Conservation (phyloP, 192 early-diverging fungal species). For the Geranomyces michiganensis region DNA sequence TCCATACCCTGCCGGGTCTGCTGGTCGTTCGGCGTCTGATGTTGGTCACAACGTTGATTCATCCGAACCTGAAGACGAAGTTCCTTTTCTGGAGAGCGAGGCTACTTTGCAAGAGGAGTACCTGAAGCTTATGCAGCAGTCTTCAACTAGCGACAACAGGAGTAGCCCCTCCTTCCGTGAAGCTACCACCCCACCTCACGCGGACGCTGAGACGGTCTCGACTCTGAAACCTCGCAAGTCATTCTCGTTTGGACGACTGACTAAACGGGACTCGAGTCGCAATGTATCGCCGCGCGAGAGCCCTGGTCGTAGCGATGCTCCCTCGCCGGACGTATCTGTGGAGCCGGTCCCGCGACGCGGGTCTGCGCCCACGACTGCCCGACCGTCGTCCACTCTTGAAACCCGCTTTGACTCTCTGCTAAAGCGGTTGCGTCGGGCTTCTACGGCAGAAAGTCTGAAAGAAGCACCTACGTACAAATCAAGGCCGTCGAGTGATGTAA, state of each 20-base stretch:
- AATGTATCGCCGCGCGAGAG: background rate
- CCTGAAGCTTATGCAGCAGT: background rate
- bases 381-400: background rate
- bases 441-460: background rate
- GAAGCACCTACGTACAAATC: too few species aligned
- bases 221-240: background rate
- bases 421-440: background rate
- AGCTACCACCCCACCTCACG: background rate
- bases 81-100: background rate
- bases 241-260: background rate
- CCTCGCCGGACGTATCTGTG: too few species aligned
- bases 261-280: slow-evolving; percentile 7
- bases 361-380: too few species aligned
- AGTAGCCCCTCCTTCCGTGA: background rate
- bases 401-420: background rate
- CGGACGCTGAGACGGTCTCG: background rate
- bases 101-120: background rate
- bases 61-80: background rate
- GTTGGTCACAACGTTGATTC: background rate
- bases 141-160: background rate
- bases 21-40: background rate
- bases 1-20: slow-evolving; percentile 13
- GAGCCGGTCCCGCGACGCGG: too few species aligned
- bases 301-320: background rate
- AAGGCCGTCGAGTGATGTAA: too few species aligned